Evolutionary conservation across 2,329 filamentous ascomycete genomes (phyloP), one percentile per base, ranked within the genome.

Genomic region (Thelonectria blattea): DNA sequence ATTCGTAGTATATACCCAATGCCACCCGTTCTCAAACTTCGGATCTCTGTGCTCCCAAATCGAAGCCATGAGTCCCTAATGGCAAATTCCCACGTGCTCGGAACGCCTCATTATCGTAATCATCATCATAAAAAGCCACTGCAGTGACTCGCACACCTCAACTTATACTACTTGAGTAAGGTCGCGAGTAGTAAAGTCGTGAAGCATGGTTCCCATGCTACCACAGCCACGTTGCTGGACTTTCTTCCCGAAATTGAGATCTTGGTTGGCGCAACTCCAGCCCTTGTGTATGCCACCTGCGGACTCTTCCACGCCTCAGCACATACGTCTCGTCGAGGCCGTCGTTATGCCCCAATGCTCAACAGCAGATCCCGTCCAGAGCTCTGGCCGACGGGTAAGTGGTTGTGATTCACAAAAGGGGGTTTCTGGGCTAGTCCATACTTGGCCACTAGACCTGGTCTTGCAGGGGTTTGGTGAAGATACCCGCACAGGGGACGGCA

Each of bases 91-190:
- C 43, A 47, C 42, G n/a, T 55, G 52, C 30, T 11, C 42, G 30
- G 17, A 41, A 48, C 52, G 30, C 52, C 52, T 55, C 52, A 55
- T 55, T 14, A 55, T 55, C 52, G 30, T 55, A 41, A 48, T 55
- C 34, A 37, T 37, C 4, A 37, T 37, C 34, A 15, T 37, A 37
- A 45, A 34, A 43, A 18, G 51, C 24, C 51, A 53, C 51, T 37
- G 20, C 39, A 17, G 30, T 17, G 32, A 27, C 32, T 30, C 17
- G 30, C 39, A 18, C 18, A 55, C 47, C 42, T 22, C 32, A 20
- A 32, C 52, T 37, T 15, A 27, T 30, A 32, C 34, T 37, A 32
- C 34, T 37, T 5, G 15, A 37, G 34, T 37, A 37, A 37, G 34
- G 52, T 43, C 18, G 6, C 20, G n/a, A 34, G 39, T 17, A 17